Conservation (phyloP, 306 rosid species). For the Leucaena leucocephala region DNA sequence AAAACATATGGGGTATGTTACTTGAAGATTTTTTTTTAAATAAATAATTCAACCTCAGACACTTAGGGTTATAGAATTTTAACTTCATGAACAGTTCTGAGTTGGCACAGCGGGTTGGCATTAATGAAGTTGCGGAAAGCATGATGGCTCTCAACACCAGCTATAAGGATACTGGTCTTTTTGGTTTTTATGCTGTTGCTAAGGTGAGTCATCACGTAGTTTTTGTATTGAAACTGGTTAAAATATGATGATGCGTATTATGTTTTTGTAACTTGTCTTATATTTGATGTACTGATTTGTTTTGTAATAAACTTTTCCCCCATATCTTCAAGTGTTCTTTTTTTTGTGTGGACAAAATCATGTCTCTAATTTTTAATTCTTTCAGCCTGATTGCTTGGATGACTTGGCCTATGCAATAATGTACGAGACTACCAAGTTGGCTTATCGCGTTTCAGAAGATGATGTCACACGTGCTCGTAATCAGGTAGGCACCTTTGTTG, state of each 20-base stretch:
- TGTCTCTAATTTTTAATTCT: constrained; percentile 15
- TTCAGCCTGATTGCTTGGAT: constrained; percentile 73
- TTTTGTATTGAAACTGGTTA: neutral
- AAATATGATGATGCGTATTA: too few species aligned
- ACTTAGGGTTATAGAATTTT: constrained; percentile 28
- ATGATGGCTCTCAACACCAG: constrained; percentile 95
- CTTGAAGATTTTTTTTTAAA: neutral
- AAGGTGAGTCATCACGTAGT: constrained; percentile 48
- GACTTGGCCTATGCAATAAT: constrained; percentile 87
- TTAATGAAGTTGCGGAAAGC: constrained; percentile 82
- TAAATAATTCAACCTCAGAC: neutral
- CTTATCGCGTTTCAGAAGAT: constrained; percentile 76
- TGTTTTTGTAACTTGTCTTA: too few species aligned
- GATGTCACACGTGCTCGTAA: constrained; percentile 86
- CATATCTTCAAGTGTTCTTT: neutral
- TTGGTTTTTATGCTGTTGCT: constrained; percentile 87
- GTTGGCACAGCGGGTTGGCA: constrained; percentile 76
- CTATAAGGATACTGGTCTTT: constrained; percentile 90
- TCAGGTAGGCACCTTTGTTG: constrained; percentile 58
- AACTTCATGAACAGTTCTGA: constrained; percentile 60
- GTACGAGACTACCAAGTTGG: constrained; percentile 82
- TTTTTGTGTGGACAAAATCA: neutral
- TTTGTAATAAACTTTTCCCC: neutral
- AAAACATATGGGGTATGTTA: constrained; percentile 90
- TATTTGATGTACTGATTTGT: constrained; percentile 3